These are phyloP conservation scores for Coemansia sp. DNA, from an alignment of 192 early-diverging fungal species.

Conservation along the genomic window DNA sequence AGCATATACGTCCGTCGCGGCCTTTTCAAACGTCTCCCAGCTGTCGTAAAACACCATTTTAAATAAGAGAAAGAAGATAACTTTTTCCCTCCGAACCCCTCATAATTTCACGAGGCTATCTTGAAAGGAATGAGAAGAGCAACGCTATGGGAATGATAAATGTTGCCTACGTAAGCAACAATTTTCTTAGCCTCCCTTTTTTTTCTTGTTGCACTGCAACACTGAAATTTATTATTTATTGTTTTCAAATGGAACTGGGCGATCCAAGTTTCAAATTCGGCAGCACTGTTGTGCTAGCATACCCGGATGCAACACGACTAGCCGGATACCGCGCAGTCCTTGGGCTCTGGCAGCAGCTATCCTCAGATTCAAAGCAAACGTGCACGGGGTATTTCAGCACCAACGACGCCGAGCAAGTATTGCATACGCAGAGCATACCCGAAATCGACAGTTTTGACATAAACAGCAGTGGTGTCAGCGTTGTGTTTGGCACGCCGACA, in stretches of 20 bases:
- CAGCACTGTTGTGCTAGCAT: slow-evolving; percentile 38
- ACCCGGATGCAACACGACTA: slow-evolving; percentile 43
- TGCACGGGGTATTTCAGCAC: neutral
- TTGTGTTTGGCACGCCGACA: slow-evolving; percentile 17
- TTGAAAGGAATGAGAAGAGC: too few species aligned
- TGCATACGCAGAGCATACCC: neutral
- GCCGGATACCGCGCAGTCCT: slow-evolving; percentile 50
- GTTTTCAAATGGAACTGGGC: slow-evolving; percentile 23
- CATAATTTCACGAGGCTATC: too few species aligned
- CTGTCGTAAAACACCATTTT: slow-evolving; percentile 37
- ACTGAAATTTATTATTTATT: neutral
- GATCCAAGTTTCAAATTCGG: slow-evolving; percentile 30
- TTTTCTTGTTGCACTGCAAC: too few species aligned
- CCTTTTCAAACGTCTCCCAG: slow-evolving; percentile 46
- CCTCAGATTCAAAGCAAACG: neutral
- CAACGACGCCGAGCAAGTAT: neutral
- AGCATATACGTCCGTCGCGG: slow-evolving; percentile 31
- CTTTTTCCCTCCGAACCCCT: too few species aligned
- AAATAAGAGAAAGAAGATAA: neutral
- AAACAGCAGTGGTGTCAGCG: neutral
- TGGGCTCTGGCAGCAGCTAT: slow-evolving; percentile 21
- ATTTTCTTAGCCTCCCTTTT: neutral
- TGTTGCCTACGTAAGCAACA: slow-evolving; percentile 2
- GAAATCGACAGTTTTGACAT: neutral
- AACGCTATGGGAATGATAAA: slow-evolving; percentile 3